These are phyloP conservation scores for Mucor racemosus DNA, from an alignment of 371 early-diverging fungal genomes.

Conservation along the genomic window DNA sequence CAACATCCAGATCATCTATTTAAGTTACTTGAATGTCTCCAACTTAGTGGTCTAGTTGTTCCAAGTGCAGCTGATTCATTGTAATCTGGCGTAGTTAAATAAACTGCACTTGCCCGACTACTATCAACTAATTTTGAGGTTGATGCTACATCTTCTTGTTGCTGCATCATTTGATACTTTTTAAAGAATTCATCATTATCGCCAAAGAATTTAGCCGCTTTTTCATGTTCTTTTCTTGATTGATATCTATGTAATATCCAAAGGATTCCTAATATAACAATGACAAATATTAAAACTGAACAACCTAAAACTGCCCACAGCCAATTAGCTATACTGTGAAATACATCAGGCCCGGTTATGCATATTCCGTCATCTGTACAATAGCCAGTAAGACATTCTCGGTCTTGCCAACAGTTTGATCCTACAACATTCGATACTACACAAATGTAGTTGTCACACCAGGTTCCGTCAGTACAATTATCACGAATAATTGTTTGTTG, in stretches of 20 bases:
- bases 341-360: constrained; percentile 49
- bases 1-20: background rate
- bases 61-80: constrained; percentile 30
- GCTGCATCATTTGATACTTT: constrained; percentile 41
- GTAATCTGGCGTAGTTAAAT: constrained; percentile 30
- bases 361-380: constrained; percentile 43
- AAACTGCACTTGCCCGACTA: constrained; percentile 13
- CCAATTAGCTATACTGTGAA: constrained; percentile 44
- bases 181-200: constrained; percentile 52
- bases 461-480: constrained; percentile 50
- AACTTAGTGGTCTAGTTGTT: constrained; percentile 26
- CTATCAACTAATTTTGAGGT: constrained; percentile 14
- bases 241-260: constrained; percentile 55
- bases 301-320: constrained; percentile 47
- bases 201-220: constrained; percentile 48
- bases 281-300: constrained; percentile 42
- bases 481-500: constrained; percentile 51
- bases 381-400: constrained; percentile 48
- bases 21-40: constrained; percentile 23
- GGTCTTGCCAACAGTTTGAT: constrained; percentile 40
- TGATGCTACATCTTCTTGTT: constrained; percentile 17
- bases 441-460: constrained; percentile 34
- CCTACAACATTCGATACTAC: constrained; percentile 30
- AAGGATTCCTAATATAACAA: constrained; percentile 32
- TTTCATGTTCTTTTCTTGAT: constrained; percentile 47